phyloP scores from a whole-genome alignment of 1,284 basidiomycete species.

The Pyrrhoderma lamaoense region DNA sequence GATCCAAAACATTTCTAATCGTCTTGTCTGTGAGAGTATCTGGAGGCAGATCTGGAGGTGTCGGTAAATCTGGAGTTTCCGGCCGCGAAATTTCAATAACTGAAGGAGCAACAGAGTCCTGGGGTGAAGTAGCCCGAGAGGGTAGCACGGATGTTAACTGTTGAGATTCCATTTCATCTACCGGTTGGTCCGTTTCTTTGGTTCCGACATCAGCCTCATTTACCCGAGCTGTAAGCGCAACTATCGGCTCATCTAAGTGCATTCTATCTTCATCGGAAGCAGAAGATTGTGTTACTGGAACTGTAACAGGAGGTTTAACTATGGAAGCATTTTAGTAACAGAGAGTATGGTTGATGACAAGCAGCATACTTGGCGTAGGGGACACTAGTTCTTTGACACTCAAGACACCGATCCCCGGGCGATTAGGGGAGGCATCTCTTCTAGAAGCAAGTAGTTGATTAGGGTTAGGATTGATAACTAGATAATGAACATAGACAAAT shows the following conservation, averaged over 20 bases:
- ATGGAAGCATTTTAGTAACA: not conserved
- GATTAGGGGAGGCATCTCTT: not conserved
- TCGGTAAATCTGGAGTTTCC: slow-evolving; percentile 4
- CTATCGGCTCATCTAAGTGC: slow-evolving; percentile 1
- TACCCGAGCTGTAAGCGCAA: too few species aligned
- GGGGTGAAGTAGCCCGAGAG: too few species aligned
- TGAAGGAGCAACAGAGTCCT: not conserved
- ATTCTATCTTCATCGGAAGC: slow-evolving; percentile 1
- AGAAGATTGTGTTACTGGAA: not conserved
- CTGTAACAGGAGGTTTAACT: slow-evolving; percentile 4
- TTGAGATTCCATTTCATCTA: too few species aligned
- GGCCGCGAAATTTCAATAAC: slow-evolving; percentile 1
- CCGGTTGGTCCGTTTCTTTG: too few species aligned
- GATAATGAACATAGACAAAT: too few species aligned
- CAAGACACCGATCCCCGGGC: slow-evolving; percentile 14
- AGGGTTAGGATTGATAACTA: not conserved
- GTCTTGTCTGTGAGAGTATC: slow-evolving; percentile 6
- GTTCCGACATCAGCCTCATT: too few species aligned
- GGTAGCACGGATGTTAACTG: too few species aligned
- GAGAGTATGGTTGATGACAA: not conserved
- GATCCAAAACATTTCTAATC: not conserved
- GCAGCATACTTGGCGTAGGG: slow-evolving; percentile 10
- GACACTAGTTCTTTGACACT: slow-evolving; percentile 16
- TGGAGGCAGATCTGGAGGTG: not conserved
- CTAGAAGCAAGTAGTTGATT: not conserved